phyloP scores from a whole-genome alignment of 1,139 yeast genomes.

The Kodamaea fungicola region DNA sequence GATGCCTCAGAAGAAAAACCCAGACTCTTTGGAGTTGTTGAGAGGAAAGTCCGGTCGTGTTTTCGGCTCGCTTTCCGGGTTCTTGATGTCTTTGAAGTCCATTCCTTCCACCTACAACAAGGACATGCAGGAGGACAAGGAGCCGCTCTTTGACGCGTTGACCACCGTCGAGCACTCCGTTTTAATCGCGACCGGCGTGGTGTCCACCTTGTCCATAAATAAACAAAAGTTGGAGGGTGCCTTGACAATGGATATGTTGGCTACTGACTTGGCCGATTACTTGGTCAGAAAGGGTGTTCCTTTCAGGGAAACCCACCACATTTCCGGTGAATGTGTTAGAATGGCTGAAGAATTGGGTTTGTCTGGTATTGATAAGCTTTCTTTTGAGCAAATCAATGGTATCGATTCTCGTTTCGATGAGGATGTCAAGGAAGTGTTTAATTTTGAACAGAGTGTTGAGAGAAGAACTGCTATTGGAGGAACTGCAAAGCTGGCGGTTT shows the following conservation, averaged over 20 bases:
- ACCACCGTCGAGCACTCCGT: slow-evolving; percentile 91
- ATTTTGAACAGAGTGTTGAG: slow-evolving; percentile 92
- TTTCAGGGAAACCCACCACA: slow-evolving; percentile 97
- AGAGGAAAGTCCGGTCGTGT: slow-evolving; percentile 98
- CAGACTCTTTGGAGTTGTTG: slow-evolving; percentile 89
- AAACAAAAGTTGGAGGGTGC: slow-evolving; percentile 78
- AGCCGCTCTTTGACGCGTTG: slow-evolving; percentile 89
- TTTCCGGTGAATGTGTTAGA: slow-evolving; percentile 96
- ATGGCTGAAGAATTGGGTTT: slow-evolving; percentile 74
- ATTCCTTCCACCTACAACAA: slow-evolving; percentile 97
- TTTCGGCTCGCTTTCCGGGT: slow-evolving; percentile 91
- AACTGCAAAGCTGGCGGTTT: slow-evolving; percentile 87
- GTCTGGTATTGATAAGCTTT: slow-evolving; percentile 77
- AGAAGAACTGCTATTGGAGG: slow-evolving; percentile 97
- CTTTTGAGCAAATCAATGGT: slow-evolving; percentile 69
- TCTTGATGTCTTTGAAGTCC: slow-evolving; percentile 91
- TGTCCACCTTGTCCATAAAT: slow-evolving; percentile 76
- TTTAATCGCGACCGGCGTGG: slow-evolving; percentile 91
- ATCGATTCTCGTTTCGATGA: slow-evolving; percentile 78
- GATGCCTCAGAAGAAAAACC: slow-evolving; percentile 99
- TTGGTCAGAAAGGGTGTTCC: slow-evolving; percentile 97
- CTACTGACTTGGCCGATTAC: slow-evolving; percentile 97
- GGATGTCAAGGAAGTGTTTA: slow-evolving; percentile 80
- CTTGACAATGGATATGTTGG: slow-evolving; percentile 97
- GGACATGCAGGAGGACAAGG: slow-evolving; percentile 98